These are phyloP conservation scores for Pinus tabuliformis DNA, from an alignment of 75 land plant species.

Conservation along the genomic window DNA sequence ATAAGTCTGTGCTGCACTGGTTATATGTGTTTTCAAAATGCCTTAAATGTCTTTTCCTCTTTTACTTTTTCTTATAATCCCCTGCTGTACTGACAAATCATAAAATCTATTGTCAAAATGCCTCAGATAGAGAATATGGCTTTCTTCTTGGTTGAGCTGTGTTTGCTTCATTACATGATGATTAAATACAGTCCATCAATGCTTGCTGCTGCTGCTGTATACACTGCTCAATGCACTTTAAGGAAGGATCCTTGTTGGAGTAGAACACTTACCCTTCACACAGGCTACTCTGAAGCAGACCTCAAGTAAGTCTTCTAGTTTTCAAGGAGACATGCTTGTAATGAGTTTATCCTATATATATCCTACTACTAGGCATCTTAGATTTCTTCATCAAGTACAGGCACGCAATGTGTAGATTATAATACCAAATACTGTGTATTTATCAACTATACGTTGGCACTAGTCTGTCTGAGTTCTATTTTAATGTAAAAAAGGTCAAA, in stretches of 20 bases:
- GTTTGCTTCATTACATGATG: constrained; percentile 61
- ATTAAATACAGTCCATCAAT: constrained; percentile 61
- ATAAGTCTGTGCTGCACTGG: constrained; percentile 17
- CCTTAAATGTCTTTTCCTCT: no score
- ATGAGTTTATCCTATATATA: no score
- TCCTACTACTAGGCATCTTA: no score
- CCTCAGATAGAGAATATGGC: constrained; percentile 34
- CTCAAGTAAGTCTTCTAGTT: constrained; percentile 34
- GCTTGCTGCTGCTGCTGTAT: constrained; percentile 88
- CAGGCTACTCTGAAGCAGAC: constrained; percentile 70
- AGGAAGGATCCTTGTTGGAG: constrained; percentile 64
- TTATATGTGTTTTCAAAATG: no score
- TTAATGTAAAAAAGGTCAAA: no score
- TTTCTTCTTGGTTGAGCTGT: constrained; percentile 44
- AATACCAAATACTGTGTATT: no score
- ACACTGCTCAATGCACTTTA: constrained; percentile 70
- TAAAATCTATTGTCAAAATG: not conserved
- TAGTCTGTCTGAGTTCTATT: no score
- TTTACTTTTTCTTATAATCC: not conserved
- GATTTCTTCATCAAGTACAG: no score
- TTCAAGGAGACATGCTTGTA: not conserved
- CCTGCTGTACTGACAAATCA: not conserved
- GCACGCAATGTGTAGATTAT: no score
- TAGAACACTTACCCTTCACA: constrained; percentile 65
- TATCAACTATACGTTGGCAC: no score